phyloP scores from a whole-genome alignment of 495 filamentous ascomycete genomes.

The Penicillium subrubescens region DNA sequence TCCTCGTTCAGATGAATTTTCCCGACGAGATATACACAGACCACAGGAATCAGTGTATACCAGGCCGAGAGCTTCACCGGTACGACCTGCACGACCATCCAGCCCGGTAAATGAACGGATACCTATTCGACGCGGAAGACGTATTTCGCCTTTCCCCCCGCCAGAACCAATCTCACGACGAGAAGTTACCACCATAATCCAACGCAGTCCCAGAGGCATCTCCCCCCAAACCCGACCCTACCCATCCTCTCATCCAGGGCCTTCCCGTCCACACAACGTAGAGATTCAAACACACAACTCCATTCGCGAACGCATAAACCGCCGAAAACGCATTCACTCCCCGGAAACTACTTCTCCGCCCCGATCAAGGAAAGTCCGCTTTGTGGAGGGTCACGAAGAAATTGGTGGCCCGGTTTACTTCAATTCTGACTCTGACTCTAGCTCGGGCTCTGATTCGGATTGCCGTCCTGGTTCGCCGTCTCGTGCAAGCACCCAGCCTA shows the following conservation, averaged over 20 bases:
- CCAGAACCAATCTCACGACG: background rate
- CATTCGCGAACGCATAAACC: background rate
- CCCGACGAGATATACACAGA: background rate
- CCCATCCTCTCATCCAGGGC: background rate
- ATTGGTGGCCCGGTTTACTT: background rate
- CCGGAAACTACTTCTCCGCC: background rate
- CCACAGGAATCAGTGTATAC: background rate
- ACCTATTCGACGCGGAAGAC: background rate
- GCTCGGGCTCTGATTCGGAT: background rate
- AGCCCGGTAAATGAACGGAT: background rate
- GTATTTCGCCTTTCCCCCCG: background rate
- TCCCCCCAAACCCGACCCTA: background rate
- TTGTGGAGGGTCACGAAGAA: background rate
- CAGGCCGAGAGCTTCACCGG: background rate
- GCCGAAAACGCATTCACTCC: background rate
- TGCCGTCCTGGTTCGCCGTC: background rate
- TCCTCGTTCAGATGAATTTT: background rate
- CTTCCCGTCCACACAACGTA: background rate
- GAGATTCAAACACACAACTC: background rate
- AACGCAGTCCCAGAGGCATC: background rate
- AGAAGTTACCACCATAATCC: background rate
- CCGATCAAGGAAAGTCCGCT: background rate
- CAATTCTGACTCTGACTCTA: background rate
- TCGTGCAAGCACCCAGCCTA: background rate
- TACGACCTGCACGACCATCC: background rate